phyloP scores from a whole-genome alignment of 73 alveolate genomes.

The Paraurostyla sp. region DNA sequence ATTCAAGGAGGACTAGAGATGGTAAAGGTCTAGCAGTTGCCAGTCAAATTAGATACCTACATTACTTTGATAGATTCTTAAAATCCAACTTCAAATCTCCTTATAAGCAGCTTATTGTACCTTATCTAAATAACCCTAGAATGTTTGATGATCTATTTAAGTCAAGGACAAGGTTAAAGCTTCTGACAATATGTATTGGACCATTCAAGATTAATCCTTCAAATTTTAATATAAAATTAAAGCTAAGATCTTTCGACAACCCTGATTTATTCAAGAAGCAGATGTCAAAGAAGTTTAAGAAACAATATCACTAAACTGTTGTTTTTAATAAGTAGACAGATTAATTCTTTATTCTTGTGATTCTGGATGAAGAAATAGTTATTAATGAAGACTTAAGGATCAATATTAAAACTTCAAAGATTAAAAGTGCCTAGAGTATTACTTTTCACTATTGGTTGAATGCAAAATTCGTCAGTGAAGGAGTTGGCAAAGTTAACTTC shows the following conservation, averaged over 20 bases:
- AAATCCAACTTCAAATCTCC: constrained; percentile 29
- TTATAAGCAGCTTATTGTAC: background rate
- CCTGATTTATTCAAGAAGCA: background rate
- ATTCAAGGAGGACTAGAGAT: constrained; percentile 78
- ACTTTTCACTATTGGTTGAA: constrained; percentile 30
- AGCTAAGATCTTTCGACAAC: background rate
- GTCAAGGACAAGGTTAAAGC: background rate
- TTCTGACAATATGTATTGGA: constrained; percentile 13
- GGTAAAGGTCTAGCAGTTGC: constrained; percentile 47
- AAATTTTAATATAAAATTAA: background rate
- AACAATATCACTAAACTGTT: background rate
- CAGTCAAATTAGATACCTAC: constrained; percentile 48
- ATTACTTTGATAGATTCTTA: constrained; percentile 45
- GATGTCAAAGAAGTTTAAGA: background rate
- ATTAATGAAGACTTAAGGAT: background rate
- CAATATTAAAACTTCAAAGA: background rate
- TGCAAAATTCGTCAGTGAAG: background rate
- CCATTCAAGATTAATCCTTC: background rate
- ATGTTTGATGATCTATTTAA: background rate
- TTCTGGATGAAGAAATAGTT: background rate
- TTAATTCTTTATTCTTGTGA: background rate
- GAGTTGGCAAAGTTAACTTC: constrained; percentile 11
- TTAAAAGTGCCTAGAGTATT: background rate
- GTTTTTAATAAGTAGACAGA: constrained; percentile 3
- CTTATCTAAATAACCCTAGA: background rate